Evolutionary conservation across 345 rosid species (phyloP), one percentile per base, ranked within the genome.

Genomic region (Cardamine occulta): DNA sequence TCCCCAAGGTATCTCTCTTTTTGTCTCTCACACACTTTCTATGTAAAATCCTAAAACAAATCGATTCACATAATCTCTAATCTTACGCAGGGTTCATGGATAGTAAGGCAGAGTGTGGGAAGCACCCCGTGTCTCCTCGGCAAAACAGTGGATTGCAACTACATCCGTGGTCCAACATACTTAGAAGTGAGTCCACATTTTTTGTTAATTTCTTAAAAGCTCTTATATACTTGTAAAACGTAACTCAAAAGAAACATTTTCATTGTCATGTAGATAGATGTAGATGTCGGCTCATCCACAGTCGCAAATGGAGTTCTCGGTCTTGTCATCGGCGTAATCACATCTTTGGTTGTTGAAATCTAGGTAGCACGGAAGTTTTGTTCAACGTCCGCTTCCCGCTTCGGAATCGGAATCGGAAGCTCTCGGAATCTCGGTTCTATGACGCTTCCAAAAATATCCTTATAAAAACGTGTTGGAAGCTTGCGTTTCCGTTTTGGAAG

Each of bases 291-390:
- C 65, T 96, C 99, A 71, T 96, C 99, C 19, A 89, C 98, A 2
- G 99, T 96, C 18, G 99, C 99, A 49, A 96, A 93, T 75, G 99
- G 99, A 82, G 99, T 95, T 71, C 78, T 95, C 80, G 98, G 99
- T 71, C 96, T 96, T 69, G 99, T 96, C 56, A 81, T 93, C 7
- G 98, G 99, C n/a, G 94, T 93, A 56, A 88, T 96, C 55, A 93
- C 89, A 51, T 73, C 97, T 13, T 82, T 96, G 85, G 98, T 96
- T 59, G 96, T 96, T 53, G 99, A 96, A 73, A n/a, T n/a, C n/a
- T n/a, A n/a, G n/a, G n/a, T n/a, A n/a, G n/a, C n/a, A n/a, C n/a
- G n/a, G n/a, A n/a, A n/a, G n/a, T n/a, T n/a, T n/a, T n/a, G n/a
- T n/a, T n/a, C n/a, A n/a, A n/a, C n/a, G n/a, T n/a, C n/a, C n/a